Evolutionary conservation across 2,329 filamentous ascomycete genomes (phyloP).

Genomic region (Laburnicola sp.): DNA sequence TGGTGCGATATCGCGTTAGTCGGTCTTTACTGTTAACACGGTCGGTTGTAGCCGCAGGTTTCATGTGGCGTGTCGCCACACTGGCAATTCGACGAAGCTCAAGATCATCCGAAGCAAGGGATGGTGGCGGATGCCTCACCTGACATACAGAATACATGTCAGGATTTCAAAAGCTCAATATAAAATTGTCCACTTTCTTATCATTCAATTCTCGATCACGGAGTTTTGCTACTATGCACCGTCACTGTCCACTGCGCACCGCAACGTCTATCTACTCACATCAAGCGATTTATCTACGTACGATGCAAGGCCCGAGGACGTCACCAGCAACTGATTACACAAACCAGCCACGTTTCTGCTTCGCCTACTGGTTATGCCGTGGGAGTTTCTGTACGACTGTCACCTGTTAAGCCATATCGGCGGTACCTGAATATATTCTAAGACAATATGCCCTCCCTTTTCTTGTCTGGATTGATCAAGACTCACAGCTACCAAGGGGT

Average conservation of each 20-base stretch:
- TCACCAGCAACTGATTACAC: neutral
- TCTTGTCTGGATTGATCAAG: constrained; percentile 2
- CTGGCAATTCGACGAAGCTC: neutral
- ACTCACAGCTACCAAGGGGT: neutral
- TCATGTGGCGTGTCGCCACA: constrained; percentile 1
- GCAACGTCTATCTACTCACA: too few relatives aligned
- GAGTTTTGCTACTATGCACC: neutral
- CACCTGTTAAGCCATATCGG: neutral
- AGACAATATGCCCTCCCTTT: neutral
- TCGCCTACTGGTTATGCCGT: neutral
- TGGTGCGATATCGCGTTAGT: too few relatives aligned
- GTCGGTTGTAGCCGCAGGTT: neutral
- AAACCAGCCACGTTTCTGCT: constrained; percentile 9
- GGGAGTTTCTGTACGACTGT: constrained; percentile 4
- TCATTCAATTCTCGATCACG: neutral
- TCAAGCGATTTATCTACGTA: too few relatives aligned
- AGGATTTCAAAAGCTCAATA: neutral
- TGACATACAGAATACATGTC: neutral
- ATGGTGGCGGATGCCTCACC: neutral
- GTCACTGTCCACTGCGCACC: too few relatives aligned
- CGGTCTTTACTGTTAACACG: too few relatives aligned
- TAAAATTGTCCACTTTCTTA: neutral
- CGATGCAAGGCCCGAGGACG: too few relatives aligned
- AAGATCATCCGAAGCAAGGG: constrained; percentile 1
- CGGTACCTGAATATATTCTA: neutral